A percentile compares a stretch with the other conserved stretches of the same genome.
These are phyloP conservation scores for Botryotinia globosa DNA, from an alignment of 2,329 filamentous ascomycete species.

Conservation along the genomic window DNA sequence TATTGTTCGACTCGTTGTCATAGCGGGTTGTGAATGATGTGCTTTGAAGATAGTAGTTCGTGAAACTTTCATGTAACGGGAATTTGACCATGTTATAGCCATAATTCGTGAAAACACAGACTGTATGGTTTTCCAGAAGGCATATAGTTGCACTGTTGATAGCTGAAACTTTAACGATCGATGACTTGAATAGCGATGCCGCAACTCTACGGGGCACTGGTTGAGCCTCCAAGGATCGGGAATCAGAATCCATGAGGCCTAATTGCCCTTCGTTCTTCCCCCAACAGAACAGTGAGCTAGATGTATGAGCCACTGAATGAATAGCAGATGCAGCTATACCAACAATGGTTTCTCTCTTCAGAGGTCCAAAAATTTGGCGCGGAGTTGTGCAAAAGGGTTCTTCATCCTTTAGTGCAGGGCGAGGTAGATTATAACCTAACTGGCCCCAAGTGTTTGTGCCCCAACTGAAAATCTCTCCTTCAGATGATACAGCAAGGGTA, in stretches of 20 bases:
- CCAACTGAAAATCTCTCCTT: slow-evolving; percentile 93
- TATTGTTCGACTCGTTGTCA: slow-evolving; percentile 62
- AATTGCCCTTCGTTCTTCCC: slow-evolving; percentile 94
- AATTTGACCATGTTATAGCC: slow-evolving; percentile 91
- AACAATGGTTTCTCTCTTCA: slow-evolving; percentile 80
- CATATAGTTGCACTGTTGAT: slow-evolving; percentile 88
- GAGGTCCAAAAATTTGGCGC: slow-evolving; percentile 83
- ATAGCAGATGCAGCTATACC: slow-evolving; percentile 86
- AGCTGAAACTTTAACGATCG: slow-evolving; percentile 75
- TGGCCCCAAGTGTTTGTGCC: slow-evolving; percentile 84
- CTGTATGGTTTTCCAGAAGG: slow-evolving; percentile 80
- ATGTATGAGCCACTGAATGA: slow-evolving; percentile 87
- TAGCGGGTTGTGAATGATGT: slow-evolving; percentile 65
- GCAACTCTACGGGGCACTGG: slow-evolving; percentile 80
- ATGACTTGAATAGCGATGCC: slow-evolving; percentile 71
- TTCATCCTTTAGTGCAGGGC: slow-evolving; percentile 66
- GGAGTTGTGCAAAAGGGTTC: slow-evolving; percentile 79
- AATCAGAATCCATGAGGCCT: slow-evolving; percentile 91
- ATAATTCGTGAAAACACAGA: slow-evolving; percentile 94
- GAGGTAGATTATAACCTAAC: slow-evolving; percentile 77
- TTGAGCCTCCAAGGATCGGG: slow-evolving; percentile 84
- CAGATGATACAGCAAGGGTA: slow-evolving; percentile 77
- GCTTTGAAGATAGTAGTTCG: slow-evolving; percentile 65
- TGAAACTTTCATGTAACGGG: slow-evolving; percentile 67
- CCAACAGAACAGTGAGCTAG: slow-evolving; percentile 82